Base-by-base conservation (phyloP, 495 filamentous ascomycete genomes). In the Usnea hakonensis region DNA sequence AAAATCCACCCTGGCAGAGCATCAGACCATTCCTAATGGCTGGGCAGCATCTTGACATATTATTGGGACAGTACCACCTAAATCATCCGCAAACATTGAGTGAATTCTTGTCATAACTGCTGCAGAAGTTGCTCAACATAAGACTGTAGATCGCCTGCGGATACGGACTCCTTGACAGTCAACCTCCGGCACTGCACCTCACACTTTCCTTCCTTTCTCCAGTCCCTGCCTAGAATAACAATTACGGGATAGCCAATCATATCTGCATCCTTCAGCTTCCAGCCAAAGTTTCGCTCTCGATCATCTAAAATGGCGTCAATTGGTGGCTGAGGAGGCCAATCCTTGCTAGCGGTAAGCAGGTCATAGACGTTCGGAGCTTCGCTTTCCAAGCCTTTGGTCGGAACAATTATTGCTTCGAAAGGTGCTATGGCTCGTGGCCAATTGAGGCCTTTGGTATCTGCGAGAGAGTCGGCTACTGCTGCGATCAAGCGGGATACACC, bases 401-500 rank as follows among this genome's bases (percentile, higher is more conserved):
- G 72, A 3, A 97, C 72, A 2, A 98, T 78, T 11, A 90, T 77
- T 19, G 83, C 87, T 62, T 95, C 87, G 67, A 86, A 98, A 0
- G 94, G 94, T 6, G 95, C 90, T 59, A 96, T 90, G 17, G 78
- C 85, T 2, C 85, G 78, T 0, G 94, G 94, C 94, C 94, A 98
- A 67, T 90, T 91, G 17, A 98, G 78, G 0, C 94, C 94, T 55
- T 79, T 84, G 3, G 80, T 65, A 66, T 94, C 89, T 0, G 84
- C 78, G n/a, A 91, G 75, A 9, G 78, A 71, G 60, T 91, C 85
- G 0, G 94, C 90, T 3, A 93, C 83, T 7, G 94, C 90, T 6
- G 86, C 91, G 63, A 98, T 87, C 73, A 98, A 84, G 36, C 94
- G 87, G 2, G 92, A 96, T 28, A 98, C 81, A 0, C 94, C 94